Percentiles rank a stretch among this genome's conserved stretches.
phyloP scores from a whole-genome alignment of 139 green algal genomes.

The Tetratostichococcus sp. region DNA sequence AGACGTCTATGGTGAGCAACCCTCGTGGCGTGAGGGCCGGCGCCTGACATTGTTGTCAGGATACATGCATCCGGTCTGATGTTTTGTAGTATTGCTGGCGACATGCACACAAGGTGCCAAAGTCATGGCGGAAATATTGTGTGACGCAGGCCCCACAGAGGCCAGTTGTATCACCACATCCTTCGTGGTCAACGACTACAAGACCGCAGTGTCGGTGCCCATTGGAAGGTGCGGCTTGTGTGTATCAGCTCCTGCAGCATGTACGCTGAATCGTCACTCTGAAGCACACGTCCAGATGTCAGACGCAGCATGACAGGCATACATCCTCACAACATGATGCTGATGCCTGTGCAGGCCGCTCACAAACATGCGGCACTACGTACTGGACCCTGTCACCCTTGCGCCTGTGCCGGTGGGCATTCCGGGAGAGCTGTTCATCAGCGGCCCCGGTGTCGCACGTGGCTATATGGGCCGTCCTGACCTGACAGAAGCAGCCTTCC shows the following conservation, averaged over 20 bases:
- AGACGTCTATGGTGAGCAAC: slow-evolving; percentile 30
- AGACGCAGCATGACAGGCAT: too few relatives aligned
- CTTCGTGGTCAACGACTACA: slow-evolving; percentile 1
- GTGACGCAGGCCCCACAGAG: slow-evolving; percentile 35
- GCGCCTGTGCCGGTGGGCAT: background rate
- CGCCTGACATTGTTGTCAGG: too few relatives aligned
- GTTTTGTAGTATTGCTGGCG: too few relatives aligned
- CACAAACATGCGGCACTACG: background rate
- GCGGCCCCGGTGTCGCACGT: background rate
- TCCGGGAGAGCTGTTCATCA: background rate
- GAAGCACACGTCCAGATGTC: too few relatives aligned
- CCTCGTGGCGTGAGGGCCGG: too few relatives aligned
- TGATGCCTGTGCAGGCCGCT: background rate
- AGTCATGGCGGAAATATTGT: too few relatives aligned
- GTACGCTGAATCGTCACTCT: too few relatives aligned
- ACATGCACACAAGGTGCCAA: background rate
- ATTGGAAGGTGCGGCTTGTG: slow-evolving; percentile 15
- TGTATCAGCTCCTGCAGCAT: too few relatives aligned
- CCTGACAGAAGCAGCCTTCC: slow-evolving; percentile 29
- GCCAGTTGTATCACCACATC: slow-evolving; percentile 13
- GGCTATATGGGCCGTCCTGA: slow-evolving; percentile 30
- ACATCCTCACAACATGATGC: too few relatives aligned
- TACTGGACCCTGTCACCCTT: background rate
- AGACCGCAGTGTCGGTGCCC: slow-evolving; percentile 3
- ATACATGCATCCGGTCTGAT: too few relatives aligned